Evolutionary conservation across 331 rosid genomes (phyloP), one percentile per base, ranked within the genome.

Genomic region (Arachis monticola): DNA sequence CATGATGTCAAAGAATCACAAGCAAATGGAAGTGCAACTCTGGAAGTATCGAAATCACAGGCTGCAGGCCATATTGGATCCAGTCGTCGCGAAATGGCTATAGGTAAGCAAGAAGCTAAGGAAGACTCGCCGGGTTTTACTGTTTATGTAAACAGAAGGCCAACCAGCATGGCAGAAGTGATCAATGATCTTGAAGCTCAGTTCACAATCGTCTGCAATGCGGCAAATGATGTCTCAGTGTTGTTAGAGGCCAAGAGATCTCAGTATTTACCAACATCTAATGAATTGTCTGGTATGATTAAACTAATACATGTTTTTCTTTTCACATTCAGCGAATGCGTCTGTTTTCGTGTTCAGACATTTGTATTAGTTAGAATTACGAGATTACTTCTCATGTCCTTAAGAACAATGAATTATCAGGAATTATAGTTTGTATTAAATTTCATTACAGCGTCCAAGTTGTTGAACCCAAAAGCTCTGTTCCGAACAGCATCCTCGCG

Each of bases 401-500:
- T 9, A 14, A 52, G 27, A 22, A 22, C 27, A 22, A 58, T 51
- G 27, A 27, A 22, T 53, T 62, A 74, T 52, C 27, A 67, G 59
- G 67, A 65, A 67, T 67, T 62, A 30, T 12, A 72, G 41, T 32
- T 51, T 50, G 46, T 44, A 14, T 53, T 41, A 7, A 32, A 35
- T 64, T 64, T 74, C 59, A 65, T 69, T 79, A 64, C 89, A 87
- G 93, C 86, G 60, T 77, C 83, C 73, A 90, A 90, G 72, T 83
- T 87, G 85, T 80, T 90, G 90, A 92, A 88, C 77, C 97, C 97
- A 10, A 89, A 87, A 63, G 92, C 97, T 30, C 79, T 92, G 48
- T 80, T 92, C 84, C 91, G 92, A n/a, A 87, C 96, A 56, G 89
- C 90, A 51, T 92, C 96, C 48, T 90, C 94, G 65, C 91, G 87